These are phyloP conservation scores for Tuber brumale DNA, from an alignment of 495 filamentous ascomycete species.

Conservation along the genomic window DNA sequence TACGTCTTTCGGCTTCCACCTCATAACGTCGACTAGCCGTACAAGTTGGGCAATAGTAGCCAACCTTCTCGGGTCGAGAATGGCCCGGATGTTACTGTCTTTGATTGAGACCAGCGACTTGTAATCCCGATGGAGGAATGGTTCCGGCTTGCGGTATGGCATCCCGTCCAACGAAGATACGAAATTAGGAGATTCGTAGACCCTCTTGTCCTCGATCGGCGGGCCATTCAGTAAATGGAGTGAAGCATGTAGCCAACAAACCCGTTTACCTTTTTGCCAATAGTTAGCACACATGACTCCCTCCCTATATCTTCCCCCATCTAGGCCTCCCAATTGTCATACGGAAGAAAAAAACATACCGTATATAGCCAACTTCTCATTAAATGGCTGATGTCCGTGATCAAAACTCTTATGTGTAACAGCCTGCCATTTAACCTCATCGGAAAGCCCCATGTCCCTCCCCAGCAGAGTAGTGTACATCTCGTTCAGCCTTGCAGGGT, in stretches of 20 bases:
- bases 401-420: constrained; percentile 99
- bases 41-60: constrained; percentile 60
- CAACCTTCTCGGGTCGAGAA: constrained; percentile 56
- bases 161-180: constrained; percentile 38
- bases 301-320: constrained; percentile 5
- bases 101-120: constrained; percentile 64
- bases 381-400: constrained; percentile 86
- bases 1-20: constrained; percentile 84
- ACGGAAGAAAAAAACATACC: constrained; percentile 53
- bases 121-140: constrained; percentile 67
- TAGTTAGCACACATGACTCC: constrained; percentile 21
- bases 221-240: constrained; percentile 56
- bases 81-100: constrained; percentile 49
- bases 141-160: constrained; percentile 51
- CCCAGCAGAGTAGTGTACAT: constrained; percentile 71
- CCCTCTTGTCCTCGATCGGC: constrained; percentile 7
- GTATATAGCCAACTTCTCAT: constrained; percentile 83
- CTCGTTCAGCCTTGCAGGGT: constrained; percentile 62
- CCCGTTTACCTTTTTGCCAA: constrained; percentile 59
- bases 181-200: not conserved
- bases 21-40: constrained; percentile 62
- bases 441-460: constrained; percentile 59
- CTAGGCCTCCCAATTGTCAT: constrained; percentile 4
- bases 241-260: constrained; percentile 70
- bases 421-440: constrained; percentile 93